A percentile compares a stretch with the other conserved stretches of the same genome.
Evolutionary conservation across 2,329 filamentous ascomycete species (phyloP).

Genomic region (Dothideomycetes sp.): DNA sequence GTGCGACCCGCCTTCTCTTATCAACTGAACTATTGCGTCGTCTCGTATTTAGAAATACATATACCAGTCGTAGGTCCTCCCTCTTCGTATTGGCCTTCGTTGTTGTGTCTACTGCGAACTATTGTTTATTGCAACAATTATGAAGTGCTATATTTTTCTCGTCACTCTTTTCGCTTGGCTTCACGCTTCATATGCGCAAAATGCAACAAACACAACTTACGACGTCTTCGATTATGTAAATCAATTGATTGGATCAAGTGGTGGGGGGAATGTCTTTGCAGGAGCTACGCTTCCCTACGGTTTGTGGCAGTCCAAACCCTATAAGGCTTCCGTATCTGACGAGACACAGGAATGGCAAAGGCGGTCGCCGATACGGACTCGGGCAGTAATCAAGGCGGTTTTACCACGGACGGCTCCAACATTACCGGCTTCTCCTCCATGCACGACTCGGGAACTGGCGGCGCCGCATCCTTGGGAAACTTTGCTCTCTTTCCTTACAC

Average conservation of each 20-base stretch:
- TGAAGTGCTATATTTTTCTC: no score
- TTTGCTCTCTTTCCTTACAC: slow-evolving; percentile 61
- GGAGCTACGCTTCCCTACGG: slow-evolving; percentile 34
- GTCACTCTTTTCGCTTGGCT: no score
- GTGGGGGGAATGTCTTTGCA: slow-evolving; percentile 34
- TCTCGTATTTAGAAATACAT: no score
- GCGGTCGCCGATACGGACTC: slow-evolving; percentile 34
- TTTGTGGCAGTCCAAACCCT: slow-evolving; percentile 4
- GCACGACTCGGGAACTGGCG: slow-evolving; percentile 41
- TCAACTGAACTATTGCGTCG: no score
- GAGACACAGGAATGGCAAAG: slow-evolving; percentile 28
- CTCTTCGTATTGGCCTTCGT: no score
- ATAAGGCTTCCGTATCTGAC: background rate
- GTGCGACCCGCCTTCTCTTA: no score
- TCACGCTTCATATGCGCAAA: no score
- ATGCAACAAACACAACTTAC: background rate
- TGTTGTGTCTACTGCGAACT: no score
- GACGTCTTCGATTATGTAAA: slow-evolving; percentile 27
- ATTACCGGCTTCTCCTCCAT: slow-evolving; percentile 34
- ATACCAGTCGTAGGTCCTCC: no score
- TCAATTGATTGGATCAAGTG: slow-evolving; percentile 31
- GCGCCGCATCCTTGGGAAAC: slow-evolving; percentile 57
- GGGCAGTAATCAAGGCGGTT: slow-evolving; percentile 44
- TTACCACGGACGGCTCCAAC: slow-evolving; percentile 34
- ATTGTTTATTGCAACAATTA: no score